Percentiles rank a stretch among this genome's conserved stretches.
Conservation (phyloP, 331 rosid genomes). For the Saraca asoca region DNA sequence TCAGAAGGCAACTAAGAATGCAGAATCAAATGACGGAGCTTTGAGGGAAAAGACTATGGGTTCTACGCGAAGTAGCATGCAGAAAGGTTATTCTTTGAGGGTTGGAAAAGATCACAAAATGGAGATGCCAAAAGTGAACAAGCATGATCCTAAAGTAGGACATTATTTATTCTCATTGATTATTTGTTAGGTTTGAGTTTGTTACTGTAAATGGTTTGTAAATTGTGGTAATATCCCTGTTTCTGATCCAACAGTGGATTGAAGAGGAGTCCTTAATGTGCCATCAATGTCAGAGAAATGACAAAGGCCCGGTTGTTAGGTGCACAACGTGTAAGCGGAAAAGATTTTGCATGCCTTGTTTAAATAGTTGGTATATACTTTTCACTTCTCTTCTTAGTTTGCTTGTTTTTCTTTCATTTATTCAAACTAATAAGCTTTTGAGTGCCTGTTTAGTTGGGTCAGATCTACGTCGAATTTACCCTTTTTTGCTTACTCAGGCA, state of each 20-base stretch:
- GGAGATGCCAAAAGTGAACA: constrained; percentile 16
- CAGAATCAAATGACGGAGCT: background rate
- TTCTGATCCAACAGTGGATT: constrained; percentile 46
- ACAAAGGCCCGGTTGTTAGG: constrained; percentile 72
- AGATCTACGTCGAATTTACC: background rate
- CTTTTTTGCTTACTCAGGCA: background rate
- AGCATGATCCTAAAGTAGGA: constrained; percentile 19
- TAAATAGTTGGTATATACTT: constrained; percentile 51
- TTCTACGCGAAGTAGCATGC: background rate
- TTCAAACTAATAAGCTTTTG: background rate
- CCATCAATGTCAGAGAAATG: constrained; percentile 94
- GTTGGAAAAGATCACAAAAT: background rate
- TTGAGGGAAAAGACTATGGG: background rate
- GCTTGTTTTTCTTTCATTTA: background rate
- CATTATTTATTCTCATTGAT: background rate
- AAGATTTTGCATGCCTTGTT: constrained; percentile 70
- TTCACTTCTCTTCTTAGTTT: constrained; percentile 9
- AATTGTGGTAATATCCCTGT: constrained; percentile 18
- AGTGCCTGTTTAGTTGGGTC: background rate
- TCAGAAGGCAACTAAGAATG: background rate
- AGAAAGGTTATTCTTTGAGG: constrained; percentile 1
- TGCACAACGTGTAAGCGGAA: constrained; percentile 53
- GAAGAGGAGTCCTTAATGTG: constrained; percentile 68
- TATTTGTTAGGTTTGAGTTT: constrained; percentile 1
- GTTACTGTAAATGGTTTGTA: background rate